Evolutionary conservation across 106 monocot species (phyloP).

Genomic region (Acanthochlamys bracteata): DNA sequence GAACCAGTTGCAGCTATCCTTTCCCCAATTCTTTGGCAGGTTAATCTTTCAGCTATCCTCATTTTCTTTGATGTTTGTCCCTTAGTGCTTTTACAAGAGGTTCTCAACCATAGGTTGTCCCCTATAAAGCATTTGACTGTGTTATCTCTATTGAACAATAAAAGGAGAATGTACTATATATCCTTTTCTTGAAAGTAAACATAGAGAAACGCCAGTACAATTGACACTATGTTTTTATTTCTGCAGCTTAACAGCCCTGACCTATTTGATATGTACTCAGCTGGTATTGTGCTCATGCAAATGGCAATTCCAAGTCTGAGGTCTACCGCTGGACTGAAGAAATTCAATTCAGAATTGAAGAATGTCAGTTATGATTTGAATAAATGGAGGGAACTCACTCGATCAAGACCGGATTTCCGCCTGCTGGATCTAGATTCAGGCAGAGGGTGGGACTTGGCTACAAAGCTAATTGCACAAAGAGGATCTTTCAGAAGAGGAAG

Average conservation of each 20-base stretch:
- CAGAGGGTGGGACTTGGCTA: conserved; percentile 68
- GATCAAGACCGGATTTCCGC: conserved; percentile 35
- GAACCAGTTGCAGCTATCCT: conserved; percentile 90
- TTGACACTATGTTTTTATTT: background rate
- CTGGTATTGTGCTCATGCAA: conserved; percentile 86
- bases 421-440: conserved; percentile 59
- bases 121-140: too few relatives aligned
- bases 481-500: conserved; percentile 52
- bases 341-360: conserved; percentile 86
- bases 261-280: conserved; percentile 92
- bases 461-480: conserved; percentile 60
- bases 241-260: conserved; percentile 91
- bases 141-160: too few relatives aligned
- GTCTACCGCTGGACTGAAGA: conserved; percentile 59
- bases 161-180: too few relatives aligned
- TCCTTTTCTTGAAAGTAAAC: too few relatives aligned
- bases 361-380: conserved; percentile 49
- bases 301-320: conserved; percentile 75
- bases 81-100: too few relatives aligned
- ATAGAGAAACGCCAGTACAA: too few relatives aligned
- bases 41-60: conserved; percentile 2
- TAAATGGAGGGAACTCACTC: conserved; percentile 49
- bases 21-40: conserved; percentile 92
- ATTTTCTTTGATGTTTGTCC: too few relatives aligned
- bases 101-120: too few relatives aligned